Percentiles rank a stretch among this genome's conserved stretches.
phyloP scores from a whole-genome alignment of 345 rosid genomes.

The Syzygium oleosum region DNA sequence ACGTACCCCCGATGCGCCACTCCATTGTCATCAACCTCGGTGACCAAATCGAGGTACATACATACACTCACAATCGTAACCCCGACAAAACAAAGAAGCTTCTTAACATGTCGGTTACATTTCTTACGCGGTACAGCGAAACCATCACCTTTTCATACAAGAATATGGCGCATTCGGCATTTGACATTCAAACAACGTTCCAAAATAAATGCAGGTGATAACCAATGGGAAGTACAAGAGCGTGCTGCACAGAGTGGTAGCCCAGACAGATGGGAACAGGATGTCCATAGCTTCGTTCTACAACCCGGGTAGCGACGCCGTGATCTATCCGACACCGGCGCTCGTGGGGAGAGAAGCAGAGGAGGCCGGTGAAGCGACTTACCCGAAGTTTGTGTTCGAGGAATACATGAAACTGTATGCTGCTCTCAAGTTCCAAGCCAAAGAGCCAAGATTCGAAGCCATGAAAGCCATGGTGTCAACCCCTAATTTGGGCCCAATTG shows the following conservation, averaged over 20 bases:
- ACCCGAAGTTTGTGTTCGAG: conserved; percentile 79
- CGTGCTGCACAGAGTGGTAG: conserved; percentile 74
- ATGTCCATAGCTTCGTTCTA: conserved; percentile 95
- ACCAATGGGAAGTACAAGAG: conserved; percentile 94
- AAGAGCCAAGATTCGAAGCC: conserved; percentile 92
- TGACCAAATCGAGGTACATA: conserved; percentile 78
- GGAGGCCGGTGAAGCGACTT: conserved; percentile 22
- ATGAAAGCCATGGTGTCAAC: conserved; percentile 46
- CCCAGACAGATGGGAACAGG: conserved; percentile 63
- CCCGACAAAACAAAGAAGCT: no score
- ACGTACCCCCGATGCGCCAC: conserved; percentile 90
- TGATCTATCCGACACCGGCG: conserved; percentile 69
- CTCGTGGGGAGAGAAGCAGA: conserved; percentile 42
- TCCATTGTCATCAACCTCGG: conserved; percentile 92
- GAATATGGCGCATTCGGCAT: not conserved
- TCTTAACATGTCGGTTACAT: no score
- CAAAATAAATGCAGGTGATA: conserved; percentile 40
- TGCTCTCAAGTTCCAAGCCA: conserved; percentile 70
- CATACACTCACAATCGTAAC: no score
- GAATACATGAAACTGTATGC: conserved; percentile 90
- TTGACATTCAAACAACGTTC: not conserved
- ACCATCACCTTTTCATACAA: not conserved
- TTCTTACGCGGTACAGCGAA: not conserved
- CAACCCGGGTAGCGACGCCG: conserved; percentile 83
- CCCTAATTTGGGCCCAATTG: conserved; percentile 22